A percentile compares a stretch with the other conserved stretches of the same genome.
These are phyloP conservation scores for Diaporthe ilicicola DNA, from an alignment of 2,329 filamentous ascomycete species.

Conservation along the genomic window DNA sequence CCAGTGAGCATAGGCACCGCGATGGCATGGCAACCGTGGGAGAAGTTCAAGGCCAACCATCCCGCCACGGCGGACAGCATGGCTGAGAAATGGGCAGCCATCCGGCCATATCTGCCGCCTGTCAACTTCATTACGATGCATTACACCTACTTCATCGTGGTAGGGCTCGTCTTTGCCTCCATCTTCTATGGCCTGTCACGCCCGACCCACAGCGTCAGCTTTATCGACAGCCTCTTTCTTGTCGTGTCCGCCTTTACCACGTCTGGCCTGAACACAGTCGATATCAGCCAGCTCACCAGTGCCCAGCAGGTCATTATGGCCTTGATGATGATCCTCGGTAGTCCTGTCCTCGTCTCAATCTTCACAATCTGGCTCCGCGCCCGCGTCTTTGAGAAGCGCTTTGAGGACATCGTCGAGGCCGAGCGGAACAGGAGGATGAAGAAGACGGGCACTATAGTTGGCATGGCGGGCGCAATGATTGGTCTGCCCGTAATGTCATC, in stretches of 20 bases:
- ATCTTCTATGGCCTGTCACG: slow-evolving; percentile 68
- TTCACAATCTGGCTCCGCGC: slow-evolving; percentile 69
- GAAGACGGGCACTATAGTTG: slow-evolving; percentile 37
- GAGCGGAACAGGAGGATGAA: slow-evolving; percentile 46
- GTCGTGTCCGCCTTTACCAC: slow-evolving; percentile 72
- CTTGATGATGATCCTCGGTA: slow-evolving; percentile 69
- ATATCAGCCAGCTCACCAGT: slow-evolving; percentile 66
- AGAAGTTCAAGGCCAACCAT: slow-evolving; percentile 2
- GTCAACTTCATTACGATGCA: slow-evolving; percentile 72
- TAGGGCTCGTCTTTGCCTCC: slow-evolving; percentile 61
- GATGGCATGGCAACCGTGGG: slow-evolving; percentile 18
- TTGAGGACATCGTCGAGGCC: slow-evolving; percentile 60
- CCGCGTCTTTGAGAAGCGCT: slow-evolving; percentile 68
- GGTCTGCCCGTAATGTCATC: slow-evolving; percentile 34
- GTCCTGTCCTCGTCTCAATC: slow-evolving; percentile 70
- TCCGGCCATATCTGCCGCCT: slow-evolving; percentile 45
- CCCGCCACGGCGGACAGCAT: slow-evolving; percentile 7
- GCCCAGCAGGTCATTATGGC: slow-evolving; percentile 74
- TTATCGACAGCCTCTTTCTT: slow-evolving; percentile 71
- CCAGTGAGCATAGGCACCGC: background rate
- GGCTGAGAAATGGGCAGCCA: slow-evolving; percentile 10
- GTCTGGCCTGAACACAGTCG: slow-evolving; percentile 70
- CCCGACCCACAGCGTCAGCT: slow-evolving; percentile 60
- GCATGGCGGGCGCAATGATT: slow-evolving; percentile 37
- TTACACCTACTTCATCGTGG: slow-evolving; percentile 70